Base-by-base conservation (phyloP, 2,329 filamentous ascomycete species). In the Ceratocystiopsis brevicomis region DNA sequence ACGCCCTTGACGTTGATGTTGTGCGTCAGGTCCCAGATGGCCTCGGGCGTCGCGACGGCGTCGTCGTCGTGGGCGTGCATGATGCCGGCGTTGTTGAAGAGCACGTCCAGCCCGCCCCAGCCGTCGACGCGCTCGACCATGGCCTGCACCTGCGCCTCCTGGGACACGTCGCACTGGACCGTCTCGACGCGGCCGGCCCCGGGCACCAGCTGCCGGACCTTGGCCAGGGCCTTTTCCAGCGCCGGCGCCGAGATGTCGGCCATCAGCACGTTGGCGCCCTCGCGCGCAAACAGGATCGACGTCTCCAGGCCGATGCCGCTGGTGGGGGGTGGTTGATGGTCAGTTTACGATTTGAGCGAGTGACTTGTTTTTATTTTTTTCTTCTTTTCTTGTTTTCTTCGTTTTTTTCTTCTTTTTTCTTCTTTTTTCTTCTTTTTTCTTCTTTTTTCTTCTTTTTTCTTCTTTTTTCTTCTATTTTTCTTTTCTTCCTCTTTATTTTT, bases 31-130 rank as follows among this genome's bases (percentile, higher is more conserved):
- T 95, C 85, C 87, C 87, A 95, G 66, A 95, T 87, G 54, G 75
- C 77, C 65, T 94, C 85, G 41, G 83, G 78, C 1, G 86, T 94
- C 58, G 80, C 73, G 58, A 92, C 66, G 40, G 87, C 85, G 59
- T 85, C 78, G 56, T 73, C 78, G 59, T 86, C 81, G 45, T 80
- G 69, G 40, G 76, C 78, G 64, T 94, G 87, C 87, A 95, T 95
- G 61, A 95, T 95, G 44, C 87, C 87, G 19, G 87, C 87, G 60
- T 95, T 95, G 75, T 95, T 95, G 76, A 94, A 95, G 54, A 94
- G 83, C 56, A 94, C 68, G 59, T 95, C 87, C 3, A 90, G 63
- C 38, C 87, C 87, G 56, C 87, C 87, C 81, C 83, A 92, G 45
- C 73, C 57, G 60, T 95, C 87, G 45, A 88, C 64, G 11, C 71